These are phyloP conservation scores for Boletus subparvulus DNA, from an alignment of 768 basidiomycete species.

Conservation along the genomic window DNA sequence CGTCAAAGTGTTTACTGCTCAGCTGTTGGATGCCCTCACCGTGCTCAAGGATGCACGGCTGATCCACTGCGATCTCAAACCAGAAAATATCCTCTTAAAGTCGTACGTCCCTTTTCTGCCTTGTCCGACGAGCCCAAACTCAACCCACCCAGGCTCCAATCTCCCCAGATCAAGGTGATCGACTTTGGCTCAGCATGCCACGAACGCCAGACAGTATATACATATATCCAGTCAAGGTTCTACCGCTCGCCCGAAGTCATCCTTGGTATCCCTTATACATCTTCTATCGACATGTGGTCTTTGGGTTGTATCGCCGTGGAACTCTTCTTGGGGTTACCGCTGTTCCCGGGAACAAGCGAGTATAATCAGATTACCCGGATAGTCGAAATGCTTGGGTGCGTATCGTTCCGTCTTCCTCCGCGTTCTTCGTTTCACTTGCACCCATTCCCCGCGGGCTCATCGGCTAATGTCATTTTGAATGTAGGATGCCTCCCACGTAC, in stretches of 20 bases:
- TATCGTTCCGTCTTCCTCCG: slow-evolving; percentile 28
- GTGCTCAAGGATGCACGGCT: slow-evolving; percentile 93
- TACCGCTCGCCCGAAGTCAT: slow-evolving; percentile 98
- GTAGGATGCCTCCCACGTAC: slow-evolving; percentile 83
- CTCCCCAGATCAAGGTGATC: slow-evolving; percentile 98
- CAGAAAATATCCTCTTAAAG: slow-evolving; percentile 96
- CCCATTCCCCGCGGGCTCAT: too few relatives aligned
- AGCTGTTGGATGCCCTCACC: slow-evolving; percentile 87
- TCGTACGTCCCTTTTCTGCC: slow-evolving; percentile 51
- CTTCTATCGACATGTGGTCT: slow-evolving; percentile 99
- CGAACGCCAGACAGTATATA: slow-evolving; percentile 99
- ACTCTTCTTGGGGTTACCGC: slow-evolving; percentile 90
- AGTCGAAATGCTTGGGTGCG: slow-evolving; percentile 95
- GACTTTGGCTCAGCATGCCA: slow-evolving; percentile 99
- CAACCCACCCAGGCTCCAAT: slow-evolving; percentile 67
- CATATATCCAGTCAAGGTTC: slow-evolving; percentile 98
- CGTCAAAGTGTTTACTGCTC: slow-evolving; percentile 97
- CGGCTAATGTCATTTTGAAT: neutral
- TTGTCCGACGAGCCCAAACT: neutral
- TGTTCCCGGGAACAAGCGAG: slow-evolving; percentile 98
- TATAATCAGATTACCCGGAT: slow-evolving; percentile 98
- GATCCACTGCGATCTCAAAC: slow-evolving; percentile 98
- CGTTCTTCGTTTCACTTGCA: neutral
- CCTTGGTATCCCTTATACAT: slow-evolving; percentile 90
- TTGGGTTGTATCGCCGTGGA: slow-evolving; percentile 98